Evolutionary conservation across 2,329 filamentous ascomycete species (phyloP), one percentile per base, ranked within the genome.

Genomic region (Colletotrichum lentis): DNA sequence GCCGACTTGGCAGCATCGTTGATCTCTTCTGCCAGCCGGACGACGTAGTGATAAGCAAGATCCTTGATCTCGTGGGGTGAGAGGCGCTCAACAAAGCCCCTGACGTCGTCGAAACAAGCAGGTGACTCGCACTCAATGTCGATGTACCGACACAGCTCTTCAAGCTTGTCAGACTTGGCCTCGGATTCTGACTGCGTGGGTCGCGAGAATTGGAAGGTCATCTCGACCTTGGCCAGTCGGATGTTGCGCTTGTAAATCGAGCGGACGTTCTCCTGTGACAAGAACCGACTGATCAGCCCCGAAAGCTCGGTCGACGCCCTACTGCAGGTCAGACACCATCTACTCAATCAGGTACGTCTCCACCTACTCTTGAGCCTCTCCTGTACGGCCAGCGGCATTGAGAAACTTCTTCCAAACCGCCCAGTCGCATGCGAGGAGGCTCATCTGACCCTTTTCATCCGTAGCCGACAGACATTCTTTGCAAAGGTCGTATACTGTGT

Each of bases 31-130:
- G 77, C 71, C 35, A 83, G 64, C 5, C 72, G 72, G 0, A 75
- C 73, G 4, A 81, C 67, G 55, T 81, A 77, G 0, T 77, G 69
- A 7, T 80, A 75, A 4, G 83, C 75, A 8, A 86, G 71, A 27
- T 78, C 73, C 49, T 77, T 78, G 8, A 81, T 71, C 7, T 84
- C 83, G 0, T 76, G 71, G 2, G 79, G 74, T 1, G 74, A 77
- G 0, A 88, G 77, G 22, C 76, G 73, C 47, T 82, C 79, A 3
- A 83, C 74, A 62, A 83, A 84, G 1, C 70, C 69, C 67, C 81
- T 84, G 47, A 85, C 71, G 56, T 85, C 84, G 41, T 81, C 79
- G 62, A 86, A 86, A 63, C 78, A 83, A 7, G 78, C 76, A 5
- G 77, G 73, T n/a, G 76, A 79, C 0, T 70, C 69, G n/a, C 73